A percentile compares a stretch with the other conserved stretches of the same genome.
phyloP scores from a whole-genome alignment of 257 asterid genomes.

The Marsdenia floribunda region DNA sequence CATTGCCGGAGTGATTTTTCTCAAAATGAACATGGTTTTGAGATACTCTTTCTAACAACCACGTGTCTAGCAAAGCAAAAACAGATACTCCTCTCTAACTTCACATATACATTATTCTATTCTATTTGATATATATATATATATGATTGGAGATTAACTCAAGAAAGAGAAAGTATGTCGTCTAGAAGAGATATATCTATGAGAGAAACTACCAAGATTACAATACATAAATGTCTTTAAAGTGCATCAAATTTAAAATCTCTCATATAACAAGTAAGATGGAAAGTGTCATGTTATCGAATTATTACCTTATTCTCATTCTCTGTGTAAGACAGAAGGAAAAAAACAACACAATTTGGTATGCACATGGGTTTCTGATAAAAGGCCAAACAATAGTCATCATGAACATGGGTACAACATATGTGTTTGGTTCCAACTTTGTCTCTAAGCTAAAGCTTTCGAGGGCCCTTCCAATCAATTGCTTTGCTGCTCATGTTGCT shows the following conservation, averaged over 20 bases:
- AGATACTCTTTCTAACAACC: background rate
- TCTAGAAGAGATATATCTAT: too few species aligned
- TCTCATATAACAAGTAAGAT: too few species aligned
- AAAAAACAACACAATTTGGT: background rate
- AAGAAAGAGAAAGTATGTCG: background rate
- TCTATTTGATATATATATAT: background rate
- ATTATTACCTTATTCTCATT: background rate
- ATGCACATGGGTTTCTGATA: slow-evolving; percentile 8
- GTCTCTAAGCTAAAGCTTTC: slow-evolving; percentile 9
- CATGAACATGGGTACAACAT: slow-evolving; percentile 1
- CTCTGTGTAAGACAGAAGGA: slow-evolving; percentile 6
- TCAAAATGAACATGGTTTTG: background rate
- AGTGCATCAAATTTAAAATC: too few species aligned
- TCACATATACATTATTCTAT: background rate
- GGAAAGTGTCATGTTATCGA: too few species aligned
- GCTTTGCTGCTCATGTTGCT: background rate
- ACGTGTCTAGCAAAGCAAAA: background rate
- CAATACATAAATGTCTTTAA: too few species aligned
- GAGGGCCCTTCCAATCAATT: slow-evolving; percentile 4
- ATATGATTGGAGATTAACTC: background rate
- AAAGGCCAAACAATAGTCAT: background rate
- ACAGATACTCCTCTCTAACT: background rate
- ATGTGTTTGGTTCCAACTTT: slow-evolving; percentile 3
- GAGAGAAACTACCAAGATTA: too few species aligned
- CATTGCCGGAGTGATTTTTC: background rate